Conservation (phyloP, 805 yeast species). For the Schwanniomyces sp. region DNA sequence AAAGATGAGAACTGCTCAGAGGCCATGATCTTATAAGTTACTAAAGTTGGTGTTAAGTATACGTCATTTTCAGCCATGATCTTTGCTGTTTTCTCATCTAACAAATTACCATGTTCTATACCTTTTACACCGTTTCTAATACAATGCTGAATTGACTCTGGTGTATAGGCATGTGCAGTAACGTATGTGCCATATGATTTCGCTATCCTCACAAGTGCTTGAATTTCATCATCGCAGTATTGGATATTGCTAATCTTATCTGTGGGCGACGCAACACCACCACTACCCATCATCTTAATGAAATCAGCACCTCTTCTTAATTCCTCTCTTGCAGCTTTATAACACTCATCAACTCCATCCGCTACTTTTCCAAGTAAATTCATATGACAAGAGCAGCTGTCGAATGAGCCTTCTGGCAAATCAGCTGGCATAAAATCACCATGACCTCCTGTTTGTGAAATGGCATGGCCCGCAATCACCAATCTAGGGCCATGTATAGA, state of each 20-base stretch:
- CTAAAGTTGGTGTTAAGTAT: conserved; percentile 23
- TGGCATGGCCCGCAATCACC: conserved; percentile 19
- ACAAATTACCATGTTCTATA: conserved; percentile 26
- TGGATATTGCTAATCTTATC: conserved; percentile 21
- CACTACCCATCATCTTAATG: conserved; percentile 27
- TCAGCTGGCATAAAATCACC: conserved; percentile 19
- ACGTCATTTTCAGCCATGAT: conserved; percentile 19
- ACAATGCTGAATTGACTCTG: conserved; percentile 19
- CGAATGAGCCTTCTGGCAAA: conserved; percentile 18
- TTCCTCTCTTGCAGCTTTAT: conserved; percentile 20
- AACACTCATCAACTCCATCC: conserved; percentile 23
- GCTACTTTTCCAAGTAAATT: conserved; percentile 17
- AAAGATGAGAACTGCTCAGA: conserved; percentile 20
- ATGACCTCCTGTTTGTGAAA: conserved; percentile 29
- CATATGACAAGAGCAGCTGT: conserved; percentile 22
- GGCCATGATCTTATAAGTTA: conserved; percentile 25
- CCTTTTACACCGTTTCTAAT: conserved; percentile 23
- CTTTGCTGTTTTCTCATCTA: conserved; percentile 22
- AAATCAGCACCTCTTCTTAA: conserved; percentile 23
- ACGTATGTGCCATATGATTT: conserved; percentile 21
- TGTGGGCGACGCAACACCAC: conserved; percentile 28
- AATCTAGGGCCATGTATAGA: conserved; percentile 23
- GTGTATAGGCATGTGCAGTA: conserved; percentile 26
- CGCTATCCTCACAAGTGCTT: conserved; percentile 22
- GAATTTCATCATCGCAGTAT: conserved; percentile 22